These are phyloP conservation scores for Mallotus repandus DNA, from an alignment of 441 rosid species.

Conservation along the genomic window DNA sequence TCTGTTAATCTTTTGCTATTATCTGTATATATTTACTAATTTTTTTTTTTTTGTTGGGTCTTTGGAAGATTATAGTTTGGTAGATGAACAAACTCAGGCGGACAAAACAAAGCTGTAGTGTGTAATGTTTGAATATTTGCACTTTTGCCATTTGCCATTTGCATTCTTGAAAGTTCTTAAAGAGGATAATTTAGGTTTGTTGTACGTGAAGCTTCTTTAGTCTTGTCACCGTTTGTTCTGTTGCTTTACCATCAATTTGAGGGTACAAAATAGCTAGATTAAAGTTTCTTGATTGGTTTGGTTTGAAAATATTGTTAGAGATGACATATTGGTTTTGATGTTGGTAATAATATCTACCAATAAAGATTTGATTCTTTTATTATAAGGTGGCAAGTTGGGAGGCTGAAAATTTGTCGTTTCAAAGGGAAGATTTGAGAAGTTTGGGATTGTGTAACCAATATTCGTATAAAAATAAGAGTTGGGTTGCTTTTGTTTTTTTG, in stretches of 20 bases:
- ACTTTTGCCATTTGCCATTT: slow-evolving; percentile 15
- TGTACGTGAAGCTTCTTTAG: not conserved
- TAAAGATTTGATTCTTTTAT: slow-evolving; percentile 35
- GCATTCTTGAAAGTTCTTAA: not conserved
- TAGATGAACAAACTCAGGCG: slow-evolving; percentile 63
- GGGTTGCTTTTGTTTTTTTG: slow-evolving; percentile 22
- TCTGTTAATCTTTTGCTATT: not conserved
- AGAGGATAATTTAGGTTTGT: not conserved
- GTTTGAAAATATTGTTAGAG: slow-evolving; percentile 30
- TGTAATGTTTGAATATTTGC: slow-evolving; percentile 12
- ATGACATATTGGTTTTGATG: slow-evolving; percentile 28
- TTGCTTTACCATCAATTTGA: slow-evolving; percentile 16
- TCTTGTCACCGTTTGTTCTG: not conserved
- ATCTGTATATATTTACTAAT: not conserved
- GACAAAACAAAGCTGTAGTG: slow-evolving; percentile 32
- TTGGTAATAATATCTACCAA: slow-evolving; percentile 44
- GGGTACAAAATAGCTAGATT: not conserved
- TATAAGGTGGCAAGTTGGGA: slow-evolving; percentile 23
- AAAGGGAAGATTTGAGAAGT: slow-evolving; percentile 1
- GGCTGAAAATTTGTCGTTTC: slow-evolving; percentile 6
- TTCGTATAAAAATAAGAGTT: slow-evolving; percentile 21
- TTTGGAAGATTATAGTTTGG: slow-evolving; percentile 36
- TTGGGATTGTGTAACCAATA: slow-evolving; percentile 6
- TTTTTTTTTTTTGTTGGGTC: slow-evolving; percentile 10
- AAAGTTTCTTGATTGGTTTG: slow-evolving; percentile 27